Evolutionary conservation across 352 stramenopile species (phyloP).

Genomic region (Pythium graminicola): DNA sequence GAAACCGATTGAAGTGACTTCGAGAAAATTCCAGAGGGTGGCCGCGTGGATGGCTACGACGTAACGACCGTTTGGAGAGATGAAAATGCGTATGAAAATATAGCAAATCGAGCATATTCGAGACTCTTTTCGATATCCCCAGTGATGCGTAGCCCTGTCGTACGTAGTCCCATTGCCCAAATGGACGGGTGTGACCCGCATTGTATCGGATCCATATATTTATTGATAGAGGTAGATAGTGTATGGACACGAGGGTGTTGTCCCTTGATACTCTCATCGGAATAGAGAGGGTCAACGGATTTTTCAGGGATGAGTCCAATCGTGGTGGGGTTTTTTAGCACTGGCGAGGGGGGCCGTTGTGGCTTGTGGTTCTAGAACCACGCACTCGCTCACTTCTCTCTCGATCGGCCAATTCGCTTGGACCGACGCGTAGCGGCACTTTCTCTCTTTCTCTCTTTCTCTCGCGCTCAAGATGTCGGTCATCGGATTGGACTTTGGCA

Average conservation of each 20-base stretch:
- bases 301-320: neutral
- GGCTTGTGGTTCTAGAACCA: slow-evolving; percentile 23
- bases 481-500: slow-evolving; percentile 96
- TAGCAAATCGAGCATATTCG: no score
- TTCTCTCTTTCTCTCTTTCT: slow-evolving; percentile 9
- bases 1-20: slow-evolving; percentile 17
- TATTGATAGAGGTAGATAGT: neutral
- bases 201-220: slow-evolving; percentile 10
- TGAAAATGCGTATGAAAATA: no score
- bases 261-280: neutral
- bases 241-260: neutral
- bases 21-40: slow-evolving; percentile 21
- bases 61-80: no score
- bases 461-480: slow-evolving; percentile 88
- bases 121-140: no score
- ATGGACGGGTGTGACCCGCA: no score
- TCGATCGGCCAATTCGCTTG: neutral
- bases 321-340: slow-evolving; percentile 8
- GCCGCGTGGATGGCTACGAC: neutral
- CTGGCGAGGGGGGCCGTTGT: neutral
- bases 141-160: neutral
- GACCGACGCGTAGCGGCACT: neutral
- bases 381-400: slow-evolving; percentile 10
- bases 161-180: no score
- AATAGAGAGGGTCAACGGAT: slow-evolving; percentile 12